Conservation (phyloP, 345 rosid genomes). For the Boechera retrofracta region DNA sequence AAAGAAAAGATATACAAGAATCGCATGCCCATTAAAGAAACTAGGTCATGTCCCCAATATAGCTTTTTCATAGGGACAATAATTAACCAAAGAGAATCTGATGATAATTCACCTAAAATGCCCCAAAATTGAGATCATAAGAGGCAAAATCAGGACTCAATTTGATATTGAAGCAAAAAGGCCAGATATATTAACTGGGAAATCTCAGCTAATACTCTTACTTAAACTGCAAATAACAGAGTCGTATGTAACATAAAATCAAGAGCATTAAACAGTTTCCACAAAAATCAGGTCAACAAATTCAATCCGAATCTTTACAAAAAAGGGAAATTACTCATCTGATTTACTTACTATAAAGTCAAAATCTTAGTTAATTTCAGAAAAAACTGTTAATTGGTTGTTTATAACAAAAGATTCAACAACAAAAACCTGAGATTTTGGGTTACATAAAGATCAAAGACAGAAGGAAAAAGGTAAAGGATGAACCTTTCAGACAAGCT, state of each 20-base stretch:
- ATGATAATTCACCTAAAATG: constrained; percentile 23
- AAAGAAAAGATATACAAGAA: constrained; percentile 37
- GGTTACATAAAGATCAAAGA: constrained; percentile 18
- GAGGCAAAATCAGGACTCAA: constrained; percentile 10
- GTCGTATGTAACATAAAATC: constrained; percentile 22
- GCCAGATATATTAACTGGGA: background rate
- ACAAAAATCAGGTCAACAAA: constrained; percentile 27
- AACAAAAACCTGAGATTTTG: background rate
- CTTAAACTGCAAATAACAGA: constrained; percentile 9
- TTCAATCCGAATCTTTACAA: constrained; percentile 12
- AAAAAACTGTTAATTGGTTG: constrained; percentile 8
- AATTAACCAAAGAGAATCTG: constrained; percentile 30
- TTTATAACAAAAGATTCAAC: constrained; percentile 7
- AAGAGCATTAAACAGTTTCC: constrained; percentile 8
- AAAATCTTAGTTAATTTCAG: constrained; percentile 11
- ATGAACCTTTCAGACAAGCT: constrained; percentile 40
- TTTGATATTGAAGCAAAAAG: constrained; percentile 14
- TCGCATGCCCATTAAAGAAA: constrained; percentile 46
- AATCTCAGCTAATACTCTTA: background rate
- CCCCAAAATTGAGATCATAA: constrained; percentile 19
- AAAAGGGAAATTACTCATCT: constrained; percentile 13
- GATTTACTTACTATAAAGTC: constrained; percentile 35
- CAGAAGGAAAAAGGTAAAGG: constrained; percentile 16
- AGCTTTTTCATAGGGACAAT: constrained; percentile 27
- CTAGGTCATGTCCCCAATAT: constrained; percentile 38